Conservation (phyloP, 1,284 basidiomycete genomes). For the Sanghuangporus weigelae region DNA sequence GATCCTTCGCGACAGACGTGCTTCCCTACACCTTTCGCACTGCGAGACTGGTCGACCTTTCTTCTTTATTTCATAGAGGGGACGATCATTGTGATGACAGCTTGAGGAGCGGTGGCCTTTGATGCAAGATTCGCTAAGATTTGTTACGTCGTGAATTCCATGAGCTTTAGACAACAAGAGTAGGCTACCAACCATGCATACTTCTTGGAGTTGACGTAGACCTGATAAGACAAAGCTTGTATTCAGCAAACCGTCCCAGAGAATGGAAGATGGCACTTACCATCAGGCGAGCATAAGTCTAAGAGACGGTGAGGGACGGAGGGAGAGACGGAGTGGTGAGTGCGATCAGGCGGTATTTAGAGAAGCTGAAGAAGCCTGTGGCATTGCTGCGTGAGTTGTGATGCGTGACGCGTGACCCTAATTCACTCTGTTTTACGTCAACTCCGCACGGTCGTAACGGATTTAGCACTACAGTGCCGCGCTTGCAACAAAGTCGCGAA, state of each 20-base stretch:
- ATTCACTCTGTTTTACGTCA: too few species aligned
- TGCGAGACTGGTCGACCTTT: constrained; percentile 83
- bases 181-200: constrained; percentile 61
- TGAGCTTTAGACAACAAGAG: constrained; percentile 5
- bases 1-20: constrained; percentile 65
- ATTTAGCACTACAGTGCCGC: too few species aligned
- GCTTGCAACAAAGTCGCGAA: too few species aligned
- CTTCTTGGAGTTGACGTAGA: constrained; percentile 77
- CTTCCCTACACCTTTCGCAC: constrained; percentile 72
- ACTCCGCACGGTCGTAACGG: too few species aligned
- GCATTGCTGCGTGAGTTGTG: not conserved
- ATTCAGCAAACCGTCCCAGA: not conserved
- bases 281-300: not conserved
- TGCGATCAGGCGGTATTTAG: not conserved
- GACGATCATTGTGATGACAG: constrained; percentile 76
- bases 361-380: not conserved
- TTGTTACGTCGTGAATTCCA: not conserved
- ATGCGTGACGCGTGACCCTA: not conserved
- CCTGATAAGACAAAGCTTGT: constrained; percentile 32
- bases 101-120: constrained; percentile 84
- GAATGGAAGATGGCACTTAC: not conserved
- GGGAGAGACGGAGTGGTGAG: not conserved
- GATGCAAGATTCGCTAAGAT: constrained; percentile 74
- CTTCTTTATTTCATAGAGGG: constrained; percentile 82
- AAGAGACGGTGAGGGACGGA: not conserved